These are phyloP conservation scores for Naganishia antarctica DNA, from an alignment of 768 basidiomycete genomes.

Conservation along the genomic window DNA sequence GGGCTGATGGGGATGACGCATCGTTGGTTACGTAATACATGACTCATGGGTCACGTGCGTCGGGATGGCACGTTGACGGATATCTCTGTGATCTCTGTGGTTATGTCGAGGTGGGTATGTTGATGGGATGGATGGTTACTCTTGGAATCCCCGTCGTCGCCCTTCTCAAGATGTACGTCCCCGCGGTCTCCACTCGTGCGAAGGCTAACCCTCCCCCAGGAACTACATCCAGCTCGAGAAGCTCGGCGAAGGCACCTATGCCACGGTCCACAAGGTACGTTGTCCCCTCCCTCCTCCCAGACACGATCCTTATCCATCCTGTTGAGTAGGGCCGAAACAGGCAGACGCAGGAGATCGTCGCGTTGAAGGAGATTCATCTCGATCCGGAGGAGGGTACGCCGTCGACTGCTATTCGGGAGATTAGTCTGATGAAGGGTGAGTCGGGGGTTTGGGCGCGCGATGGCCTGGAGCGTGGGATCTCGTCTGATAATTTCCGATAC, in stretches of 20 bases:
- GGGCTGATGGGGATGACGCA: not conserved
- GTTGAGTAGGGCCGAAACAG: constrained; percentile 67
- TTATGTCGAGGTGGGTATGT: no score
- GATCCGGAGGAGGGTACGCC: constrained; percentile 99
- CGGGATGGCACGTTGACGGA: not conserved
- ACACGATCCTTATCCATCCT: not conserved
- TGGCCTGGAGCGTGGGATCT: no score
- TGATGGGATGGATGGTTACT: no score
- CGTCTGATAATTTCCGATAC: no score
- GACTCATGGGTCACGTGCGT: not conserved
- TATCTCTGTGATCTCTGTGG: no score
- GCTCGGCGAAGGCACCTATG: constrained; percentile 84
- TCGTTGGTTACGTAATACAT: not conserved
- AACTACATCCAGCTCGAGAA: constrained; percentile 71
- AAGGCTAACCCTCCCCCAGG: constrained; percentile 32
- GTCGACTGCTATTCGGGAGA: constrained; percentile 96
- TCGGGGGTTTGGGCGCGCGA: no score
- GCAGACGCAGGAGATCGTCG: constrained; percentile 97
- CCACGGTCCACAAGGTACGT: constrained; percentile 88
- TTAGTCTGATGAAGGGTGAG: constrained; percentile 84
- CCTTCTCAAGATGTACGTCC: no score
- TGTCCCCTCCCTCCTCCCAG: not conserved
- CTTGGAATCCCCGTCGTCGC: no score
- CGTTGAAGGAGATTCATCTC: constrained; percentile 96
- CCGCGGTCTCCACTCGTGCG: no score